A percentile compares a stretch with the other conserved stretches of the same genome.
phyloP scores from a whole-genome alignment of 2,329 filamentous ascomycete genomes.

The Stachybotrys echinatus region DNA sequence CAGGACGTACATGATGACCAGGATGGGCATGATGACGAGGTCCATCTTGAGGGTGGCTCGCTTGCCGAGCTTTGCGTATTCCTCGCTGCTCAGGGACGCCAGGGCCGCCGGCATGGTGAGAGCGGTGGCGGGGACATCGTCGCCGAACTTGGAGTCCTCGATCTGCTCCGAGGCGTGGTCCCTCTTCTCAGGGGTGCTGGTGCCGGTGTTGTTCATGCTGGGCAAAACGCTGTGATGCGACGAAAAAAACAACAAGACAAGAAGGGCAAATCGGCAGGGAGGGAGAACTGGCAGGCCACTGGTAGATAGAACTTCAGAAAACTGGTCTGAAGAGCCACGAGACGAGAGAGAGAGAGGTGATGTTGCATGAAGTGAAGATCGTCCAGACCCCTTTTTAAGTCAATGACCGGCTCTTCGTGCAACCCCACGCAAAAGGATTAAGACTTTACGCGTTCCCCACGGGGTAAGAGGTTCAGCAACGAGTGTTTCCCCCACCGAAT shows the following conservation, averaged over 20 bases:
- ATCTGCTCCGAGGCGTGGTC: background rate
- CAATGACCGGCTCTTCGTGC: background rate
- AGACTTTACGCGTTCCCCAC: background rate
- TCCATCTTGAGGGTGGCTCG: constrained; percentile 10
- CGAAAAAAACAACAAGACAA: too few species aligned
- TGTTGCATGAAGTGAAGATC: background rate
- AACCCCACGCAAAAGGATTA: background rate
- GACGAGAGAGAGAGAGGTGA: background rate
- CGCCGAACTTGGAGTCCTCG: background rate
- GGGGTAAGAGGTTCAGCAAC: background rate
- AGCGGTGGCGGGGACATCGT: background rate
- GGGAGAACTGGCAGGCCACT: background rate
- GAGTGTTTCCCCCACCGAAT: background rate
- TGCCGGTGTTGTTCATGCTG: background rate
- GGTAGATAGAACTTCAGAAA: background rate
- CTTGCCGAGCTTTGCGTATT: constrained; percentile 7
- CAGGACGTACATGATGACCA: constrained; percentile 32
- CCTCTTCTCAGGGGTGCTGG: background rate
- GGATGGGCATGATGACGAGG: constrained; percentile 12
- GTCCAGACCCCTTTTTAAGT: background rate
- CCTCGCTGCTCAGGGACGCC: constrained; percentile 4
- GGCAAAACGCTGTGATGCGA: too few species aligned
- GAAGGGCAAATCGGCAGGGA: too few species aligned
- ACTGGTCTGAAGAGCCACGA: background rate
- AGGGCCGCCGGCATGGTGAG: constrained; percentile 7